These are phyloP conservation scores for Blastobotrys buckinghamii DNA, from an alignment of 1,139 yeast genomes.

Conservation along the genomic window DNA sequence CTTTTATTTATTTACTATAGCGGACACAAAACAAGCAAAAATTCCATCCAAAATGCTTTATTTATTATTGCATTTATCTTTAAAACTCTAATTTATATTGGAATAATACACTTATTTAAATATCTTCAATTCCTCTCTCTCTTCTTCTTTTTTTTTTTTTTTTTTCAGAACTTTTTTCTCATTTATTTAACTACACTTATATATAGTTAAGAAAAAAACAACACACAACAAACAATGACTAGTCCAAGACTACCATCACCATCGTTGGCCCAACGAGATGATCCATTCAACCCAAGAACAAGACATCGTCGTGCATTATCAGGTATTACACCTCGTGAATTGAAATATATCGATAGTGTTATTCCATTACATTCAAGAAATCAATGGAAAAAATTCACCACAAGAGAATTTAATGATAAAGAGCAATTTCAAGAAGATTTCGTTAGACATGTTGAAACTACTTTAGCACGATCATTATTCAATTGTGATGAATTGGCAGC, in stretches of 20 bases:
- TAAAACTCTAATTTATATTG: too few relatives aligned
- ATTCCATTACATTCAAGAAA: slow-evolving; percentile 76
- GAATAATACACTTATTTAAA: background rate
- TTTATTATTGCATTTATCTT: too few relatives aligned
- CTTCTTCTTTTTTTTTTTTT: background rate
- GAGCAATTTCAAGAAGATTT: slow-evolving; percentile 66
- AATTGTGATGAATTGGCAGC: slow-evolving; percentile 92
- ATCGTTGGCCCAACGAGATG: slow-evolving; percentile 14
- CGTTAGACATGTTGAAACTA: slow-evolving; percentile 82
- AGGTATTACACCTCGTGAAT: slow-evolving; percentile 88
- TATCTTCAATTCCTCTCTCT: background rate
- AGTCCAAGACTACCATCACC: slow-evolving; percentile 13
- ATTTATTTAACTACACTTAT: background rate
- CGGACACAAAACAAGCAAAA: background rate
- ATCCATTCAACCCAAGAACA: slow-evolving; percentile 18
- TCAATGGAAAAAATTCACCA: slow-evolving; percentile 65
- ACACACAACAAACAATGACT: slow-evolving; percentile 8
- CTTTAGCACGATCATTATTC: slow-evolving; percentile 82
- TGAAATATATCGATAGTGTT: slow-evolving; percentile 71
- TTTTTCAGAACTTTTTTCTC: background rate
- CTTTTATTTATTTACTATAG: background rate
- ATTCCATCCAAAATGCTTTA: too few relatives aligned
- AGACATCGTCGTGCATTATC: slow-evolving; percentile 60
- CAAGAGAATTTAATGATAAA: slow-evolving; percentile 44
- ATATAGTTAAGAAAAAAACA: too few relatives aligned